These are phyloP conservation scores for Calvatia gigantea DNA, from an alignment of 768 basidiomycete genomes.

Conservation along the genomic window DNA sequence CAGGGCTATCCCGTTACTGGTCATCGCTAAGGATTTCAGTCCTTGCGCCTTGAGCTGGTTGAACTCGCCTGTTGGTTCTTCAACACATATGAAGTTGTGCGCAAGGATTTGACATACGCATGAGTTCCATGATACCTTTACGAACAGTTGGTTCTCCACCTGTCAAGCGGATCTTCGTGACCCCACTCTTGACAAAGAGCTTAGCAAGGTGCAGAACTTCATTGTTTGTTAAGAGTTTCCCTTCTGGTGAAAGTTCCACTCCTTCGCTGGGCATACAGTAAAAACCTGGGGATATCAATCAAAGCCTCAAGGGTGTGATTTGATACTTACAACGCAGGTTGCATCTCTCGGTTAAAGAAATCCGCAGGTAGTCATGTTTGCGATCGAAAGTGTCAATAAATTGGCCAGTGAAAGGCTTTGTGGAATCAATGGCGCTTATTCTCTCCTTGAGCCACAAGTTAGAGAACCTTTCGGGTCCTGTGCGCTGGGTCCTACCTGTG, in stretches of 20 bases:
- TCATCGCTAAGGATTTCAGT: constrained; percentile 79
- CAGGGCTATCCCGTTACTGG: constrained; percentile 76
- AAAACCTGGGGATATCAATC: constrained; percentile 54
- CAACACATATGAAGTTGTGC: neutral
- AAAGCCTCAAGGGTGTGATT: constrained; percentile 1
- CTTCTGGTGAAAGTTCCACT: constrained; percentile 66
- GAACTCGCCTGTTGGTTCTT: constrained; percentile 47
- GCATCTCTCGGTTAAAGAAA: constrained; percentile 83
- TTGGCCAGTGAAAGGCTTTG: constrained; percentile 43
- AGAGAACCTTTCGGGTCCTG: neutral
- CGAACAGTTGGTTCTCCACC: constrained; percentile 88
- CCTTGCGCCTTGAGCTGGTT: constrained; percentile 57
- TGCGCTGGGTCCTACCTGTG: constrained; percentile 9
- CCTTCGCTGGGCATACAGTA: constrained; percentile 91
- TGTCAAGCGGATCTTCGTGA: constrained; percentile 84
- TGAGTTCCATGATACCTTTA: constrained; percentile 66
- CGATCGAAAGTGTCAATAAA: constrained; percentile 67
- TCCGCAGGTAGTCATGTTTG: constrained; percentile 83
- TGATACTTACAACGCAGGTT: constrained; percentile 70
- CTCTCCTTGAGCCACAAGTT: constrained; percentile 37
- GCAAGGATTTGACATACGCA: constrained; percentile 43
- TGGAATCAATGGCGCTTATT: constrained; percentile 52
- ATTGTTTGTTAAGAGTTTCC: constrained; percentile 68
- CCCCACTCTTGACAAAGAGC: constrained; percentile 78
- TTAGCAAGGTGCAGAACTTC: constrained; percentile 72